phyloP scores from a whole-genome alignment of 768 basidiomycete species.

The Neoboletus brunneissimus region DNA sequence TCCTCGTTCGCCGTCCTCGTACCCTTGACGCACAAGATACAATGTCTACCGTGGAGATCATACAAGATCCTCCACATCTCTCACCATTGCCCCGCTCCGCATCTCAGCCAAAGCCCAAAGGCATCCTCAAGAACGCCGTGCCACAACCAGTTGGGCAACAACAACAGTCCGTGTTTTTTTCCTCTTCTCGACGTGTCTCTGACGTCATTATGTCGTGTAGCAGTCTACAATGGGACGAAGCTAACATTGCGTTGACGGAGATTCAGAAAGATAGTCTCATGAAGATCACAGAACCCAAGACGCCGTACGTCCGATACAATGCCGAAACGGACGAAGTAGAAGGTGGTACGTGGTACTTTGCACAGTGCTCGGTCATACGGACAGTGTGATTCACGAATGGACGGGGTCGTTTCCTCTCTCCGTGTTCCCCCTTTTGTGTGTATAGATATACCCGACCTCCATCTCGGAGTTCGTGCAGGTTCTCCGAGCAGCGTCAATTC shows the following conservation, averaged over 20 bases:
- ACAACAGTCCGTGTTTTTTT: conserved; percentile 47
- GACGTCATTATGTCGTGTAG: conserved; percentile 21
- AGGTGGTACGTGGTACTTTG: conserved; percentile 20
- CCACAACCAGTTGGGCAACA: conserved; percentile 38
- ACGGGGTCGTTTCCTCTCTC: no score
- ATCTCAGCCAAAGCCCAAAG: conserved; percentile 76
- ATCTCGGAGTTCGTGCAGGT: conserved; percentile 42
- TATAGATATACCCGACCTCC: conserved; percentile 80
- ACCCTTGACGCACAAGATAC: not conserved
- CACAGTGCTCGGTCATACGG: no score
- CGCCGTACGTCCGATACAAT: conserved; percentile 91
- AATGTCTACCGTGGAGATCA: conserved; percentile 32
- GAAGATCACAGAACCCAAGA: conserved; percentile 99
- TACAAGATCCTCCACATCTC: conserved; percentile 41
- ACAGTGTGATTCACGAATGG: no score
- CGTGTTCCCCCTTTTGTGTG: not conserved
- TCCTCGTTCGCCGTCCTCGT: not conserved
- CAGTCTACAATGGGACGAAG: conserved; percentile 94
- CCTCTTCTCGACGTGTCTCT: not conserved
- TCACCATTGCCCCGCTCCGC: conserved; percentile 58
- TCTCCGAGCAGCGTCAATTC: conserved; percentile 43
- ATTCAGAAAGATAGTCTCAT: conserved; percentile 93
- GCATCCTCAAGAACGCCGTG: conserved; percentile 82
- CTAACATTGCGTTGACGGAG: conserved; percentile 88
- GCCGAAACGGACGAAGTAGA: conserved; percentile 82